Base-by-base conservation (phyloP, 2,329 filamentous ascomycete genomes). In the Lasiodiplodia sp. region DNA sequence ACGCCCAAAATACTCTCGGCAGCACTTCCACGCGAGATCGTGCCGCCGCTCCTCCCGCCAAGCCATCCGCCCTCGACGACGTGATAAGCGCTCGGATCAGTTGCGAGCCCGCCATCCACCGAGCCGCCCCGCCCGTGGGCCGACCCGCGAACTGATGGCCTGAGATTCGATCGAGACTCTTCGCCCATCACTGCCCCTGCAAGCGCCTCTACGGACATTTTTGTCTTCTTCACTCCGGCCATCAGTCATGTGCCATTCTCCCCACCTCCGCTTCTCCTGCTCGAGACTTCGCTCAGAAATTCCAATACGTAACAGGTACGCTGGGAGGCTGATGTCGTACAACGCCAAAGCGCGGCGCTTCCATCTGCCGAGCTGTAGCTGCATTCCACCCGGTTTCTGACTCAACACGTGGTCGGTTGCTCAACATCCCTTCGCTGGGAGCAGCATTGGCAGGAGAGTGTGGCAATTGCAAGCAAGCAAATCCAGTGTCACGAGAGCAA, bases 1-100 rank as follows among this genome's bases (percentile, higher is more conserved):
- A 64, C 60, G 5, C 60, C 60, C 31, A 25, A 52, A 53, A 38
- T 14, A 52, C 14, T 52, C 57, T 52, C 40, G 40, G 25, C 40
- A 28, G 58, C 60, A 34, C 28, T 52, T 64, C 60, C 60, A 64
- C 47, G 60, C 60, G 60, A 64, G 60, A 28, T 38, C 60, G 28
- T 25, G 60, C 60, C 60, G 44, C 44, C n/a, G 18, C 34, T 40
- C 21, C 56, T 58, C 21, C 10, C 23, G 56, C 37, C 56, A 44
- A 60, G 37, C 37, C 21, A 18, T n/a, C 31, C 8, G 31, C 31
- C 31, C 31, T 34, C 31, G 31, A 34, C 8, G 31, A 34, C 31
- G 31, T 34, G 7, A 8, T 52, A 63, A 28, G 44, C 60, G 60
- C 60, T 64, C 47, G 47, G 47, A 64, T 53, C 60, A 64, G 37